Evolutionary conservation across 768 basidiomycete genomes (phyloP).

Genomic region (Russula griseocarnosa): DNA sequence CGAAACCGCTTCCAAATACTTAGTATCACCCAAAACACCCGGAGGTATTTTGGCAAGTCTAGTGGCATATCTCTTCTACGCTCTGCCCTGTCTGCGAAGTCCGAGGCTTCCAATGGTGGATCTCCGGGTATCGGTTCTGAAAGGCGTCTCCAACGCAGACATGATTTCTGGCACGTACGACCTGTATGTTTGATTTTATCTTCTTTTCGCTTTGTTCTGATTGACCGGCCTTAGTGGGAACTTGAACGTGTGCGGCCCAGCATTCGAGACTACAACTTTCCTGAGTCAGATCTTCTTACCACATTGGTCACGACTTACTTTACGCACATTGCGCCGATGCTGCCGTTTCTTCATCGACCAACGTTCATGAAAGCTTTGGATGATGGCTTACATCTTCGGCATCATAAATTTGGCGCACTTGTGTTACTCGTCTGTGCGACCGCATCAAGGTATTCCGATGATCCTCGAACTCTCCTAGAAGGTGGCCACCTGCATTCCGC

Average conservation of each 20-base stretch:
- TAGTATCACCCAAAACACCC: slow-evolving; percentile 6
- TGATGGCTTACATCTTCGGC: slow-evolving; percentile 17
- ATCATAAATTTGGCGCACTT: slow-evolving; percentile 23
- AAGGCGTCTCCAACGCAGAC: neutral
- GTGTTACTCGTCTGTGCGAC: slow-evolving; percentile 26
- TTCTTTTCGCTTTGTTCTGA: neutral
- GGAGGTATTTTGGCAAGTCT: slow-evolving; percentile 28
- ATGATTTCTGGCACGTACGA: slow-evolving; percentile 21
- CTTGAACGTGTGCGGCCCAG: slow-evolving; percentile 1
- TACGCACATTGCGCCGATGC: slow-evolving; percentile 6
- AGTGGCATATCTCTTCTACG: slow-evolving; percentile 22
- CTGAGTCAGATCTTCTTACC: slow-evolving; percentile 24
- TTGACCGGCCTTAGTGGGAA: slow-evolving; percentile 24
- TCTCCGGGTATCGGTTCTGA: neutral
- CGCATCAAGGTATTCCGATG: slow-evolving; percentile 20
- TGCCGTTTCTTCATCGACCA: slow-evolving; percentile 26
- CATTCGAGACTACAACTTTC: slow-evolving; percentile 17
- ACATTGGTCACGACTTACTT: slow-evolving; percentile 21
- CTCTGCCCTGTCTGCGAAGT: slow-evolving; percentile 18
- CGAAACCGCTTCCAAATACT: neutral
- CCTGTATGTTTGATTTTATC: slow-evolving; percentile 12
- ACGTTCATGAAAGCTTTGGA: slow-evolving; percentile 20
- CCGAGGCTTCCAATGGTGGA: neutral
- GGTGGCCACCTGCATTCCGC: slow-evolving; percentile 34
- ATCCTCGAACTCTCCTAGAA: slow-evolving; percentile 18